Evolutionary conservation across 2,329 filamentous ascomycete genomes (phyloP), one percentile per base, ranked within the genome.

Genomic region (Botrytis deweyae): DNA sequence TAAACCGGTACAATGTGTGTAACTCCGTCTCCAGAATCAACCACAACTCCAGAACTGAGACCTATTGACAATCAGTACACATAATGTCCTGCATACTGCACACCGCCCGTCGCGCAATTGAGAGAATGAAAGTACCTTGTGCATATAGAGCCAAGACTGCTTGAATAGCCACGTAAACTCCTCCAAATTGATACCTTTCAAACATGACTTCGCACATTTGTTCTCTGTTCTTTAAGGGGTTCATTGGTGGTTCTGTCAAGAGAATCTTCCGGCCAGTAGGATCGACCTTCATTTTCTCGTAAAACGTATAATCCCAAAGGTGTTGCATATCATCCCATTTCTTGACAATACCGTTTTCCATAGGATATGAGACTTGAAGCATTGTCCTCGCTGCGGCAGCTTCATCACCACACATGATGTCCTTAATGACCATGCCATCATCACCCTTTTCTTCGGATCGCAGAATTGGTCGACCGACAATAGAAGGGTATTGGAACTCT

Each of bases 241-340:
- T 98, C 92, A 98, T 96, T 25, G 96, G 96, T 52, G 96, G 95
- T 85, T 99, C 96, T 65, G 95, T 98, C 79, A 98, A 89, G 77
- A 99, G 89, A 83, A 99, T 98, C 89, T 99, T 99, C 84, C 95
- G 94, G 78, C 94, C 95, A 36, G 89, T 90, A 3, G 96, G 90
- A 83, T 98, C 93, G 79, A 99, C 87, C 84, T 94, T 90, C 89
- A 99, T 93, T 89, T 98, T 98, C 83, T 99, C 95, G 84, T 89
- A 92, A 84, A 99, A 99, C 38, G 96, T 99, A 84, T 97, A 98
- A 85, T 99, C 95, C 96, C 96, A 99, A 73, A 99, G 91, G 82
- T 98, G 95, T 86, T 97, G 93, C 96, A 99, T 99, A 84, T 99
- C 96, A 80, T 99, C 96, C 96, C 96, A 99, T 82, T 94, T 95